Percentiles rank a stretch among this genome's conserved stretches.
Conservation (phyloP, 2,329 filamentous ascomycete genomes). For the Cytospora schulzeri region DNA sequence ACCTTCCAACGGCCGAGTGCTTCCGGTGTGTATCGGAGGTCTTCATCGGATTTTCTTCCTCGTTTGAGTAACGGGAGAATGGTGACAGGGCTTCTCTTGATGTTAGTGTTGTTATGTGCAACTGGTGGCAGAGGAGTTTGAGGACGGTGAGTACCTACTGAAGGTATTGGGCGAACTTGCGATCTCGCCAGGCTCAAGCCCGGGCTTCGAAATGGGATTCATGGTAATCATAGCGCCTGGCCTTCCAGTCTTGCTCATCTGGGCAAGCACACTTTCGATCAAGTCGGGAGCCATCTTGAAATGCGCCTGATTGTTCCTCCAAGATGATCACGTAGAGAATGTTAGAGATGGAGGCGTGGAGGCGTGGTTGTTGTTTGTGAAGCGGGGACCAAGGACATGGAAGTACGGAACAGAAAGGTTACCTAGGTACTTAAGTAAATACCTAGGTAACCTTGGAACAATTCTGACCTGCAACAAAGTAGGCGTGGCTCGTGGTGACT, state of each 20-base stretch:
- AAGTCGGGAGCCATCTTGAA: neutral
- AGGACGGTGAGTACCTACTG: neutral
- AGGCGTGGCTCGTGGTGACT: neutral
- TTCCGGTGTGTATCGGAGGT: neutral
- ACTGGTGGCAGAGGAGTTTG: neutral
- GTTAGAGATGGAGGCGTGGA: neutral
- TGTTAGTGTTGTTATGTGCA: neutral
- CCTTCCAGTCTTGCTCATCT: slow-evolving; percentile 4
- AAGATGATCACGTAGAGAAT: too few species aligned
- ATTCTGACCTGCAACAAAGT: too few species aligned
- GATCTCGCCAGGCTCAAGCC: slow-evolving; percentile 4
- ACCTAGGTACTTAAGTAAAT: neutral
- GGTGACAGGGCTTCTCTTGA: neutral
- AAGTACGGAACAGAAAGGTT: too few species aligned
- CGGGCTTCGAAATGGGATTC: neutral
- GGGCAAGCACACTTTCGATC: slow-evolving; percentile 3
- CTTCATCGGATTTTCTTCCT: neutral
- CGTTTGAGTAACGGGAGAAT: slow-evolving; percentile 6
- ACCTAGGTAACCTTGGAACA: neutral
- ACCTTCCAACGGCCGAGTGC: neutral
- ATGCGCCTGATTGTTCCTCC: neutral
- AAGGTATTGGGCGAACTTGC: neutral
- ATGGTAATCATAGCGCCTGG: neutral
- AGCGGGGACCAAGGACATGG: too few species aligned
- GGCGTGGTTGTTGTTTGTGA: neutral